Percentiles rank a stretch among this genome's conserved stretches.
Conservation (phyloP, 164 flowering plant species). For the Magnolia changhungtana region DNA sequence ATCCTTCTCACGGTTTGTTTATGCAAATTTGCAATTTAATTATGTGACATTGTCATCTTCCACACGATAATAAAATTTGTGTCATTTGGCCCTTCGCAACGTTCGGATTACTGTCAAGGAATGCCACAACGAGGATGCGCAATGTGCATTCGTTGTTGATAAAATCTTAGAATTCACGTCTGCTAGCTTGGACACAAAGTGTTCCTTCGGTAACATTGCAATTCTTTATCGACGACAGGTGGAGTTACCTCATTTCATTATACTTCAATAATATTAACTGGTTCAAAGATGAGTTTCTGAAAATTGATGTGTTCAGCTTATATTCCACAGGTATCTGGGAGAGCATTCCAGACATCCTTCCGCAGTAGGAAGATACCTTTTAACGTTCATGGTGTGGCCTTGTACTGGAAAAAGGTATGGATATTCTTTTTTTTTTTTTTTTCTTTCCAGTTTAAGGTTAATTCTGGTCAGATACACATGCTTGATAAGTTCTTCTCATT, state of each 20-base stretch:
- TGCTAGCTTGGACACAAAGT: conserved; percentile 35
- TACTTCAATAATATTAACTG: too few relatives aligned
- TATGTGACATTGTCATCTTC: too few relatives aligned
- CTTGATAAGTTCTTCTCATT: too few relatives aligned
- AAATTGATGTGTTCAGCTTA: too few relatives aligned
- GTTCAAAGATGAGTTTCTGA: too few relatives aligned
- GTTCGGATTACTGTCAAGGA: conserved; percentile 73
- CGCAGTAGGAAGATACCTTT: conserved; percentile 86
- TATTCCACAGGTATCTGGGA: conserved; percentile 69
- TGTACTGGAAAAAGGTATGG: conserved; percentile 92
- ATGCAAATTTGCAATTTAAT: too few relatives aligned
- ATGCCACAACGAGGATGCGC: conserved; percentile 79
- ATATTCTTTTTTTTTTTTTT: too few relatives aligned
- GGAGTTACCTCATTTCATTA: conserved; percentile 17
- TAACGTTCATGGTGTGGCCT: conserved; percentile 90
- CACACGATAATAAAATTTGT: too few relatives aligned
- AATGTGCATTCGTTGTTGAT: too few relatives aligned
- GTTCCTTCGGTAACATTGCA: conserved; percentile 64
- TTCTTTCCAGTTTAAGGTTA: too few relatives aligned
- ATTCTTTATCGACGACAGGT: conserved; percentile 96
- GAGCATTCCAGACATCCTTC: conserved; percentile 69
- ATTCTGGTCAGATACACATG: too few relatives aligned
- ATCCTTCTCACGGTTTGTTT: conserved; percentile 11
- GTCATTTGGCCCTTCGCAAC: too few relatives aligned
- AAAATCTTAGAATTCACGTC: conserved; percentile 65